Evolutionary conservation across 768 basidiomycete species (phyloP).

Genomic region (Phaffia tasmanica): DNA sequence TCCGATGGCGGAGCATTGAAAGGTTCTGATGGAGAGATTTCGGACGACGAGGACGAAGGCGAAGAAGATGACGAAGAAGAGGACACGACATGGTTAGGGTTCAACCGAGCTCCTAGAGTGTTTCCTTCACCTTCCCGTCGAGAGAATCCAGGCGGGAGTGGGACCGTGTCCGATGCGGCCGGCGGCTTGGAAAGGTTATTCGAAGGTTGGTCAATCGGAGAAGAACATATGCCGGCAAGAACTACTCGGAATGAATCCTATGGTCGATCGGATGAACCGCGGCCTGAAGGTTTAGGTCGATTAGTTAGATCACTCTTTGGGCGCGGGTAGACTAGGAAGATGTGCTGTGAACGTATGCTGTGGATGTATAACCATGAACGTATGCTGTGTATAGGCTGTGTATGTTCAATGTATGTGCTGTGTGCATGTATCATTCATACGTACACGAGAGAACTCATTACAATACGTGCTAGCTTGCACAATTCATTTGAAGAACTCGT

Average conservation of each 20-base stretch:
- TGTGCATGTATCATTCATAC: no score
- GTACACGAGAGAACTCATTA: no score
- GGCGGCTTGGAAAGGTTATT: conserved; percentile 12
- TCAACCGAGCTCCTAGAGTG: conserved; percentile 5
- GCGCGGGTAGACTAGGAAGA: no score
- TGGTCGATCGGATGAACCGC: no score
- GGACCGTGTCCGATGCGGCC: background rate
- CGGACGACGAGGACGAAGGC: background rate
- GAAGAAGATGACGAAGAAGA: background rate
- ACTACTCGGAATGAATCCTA: background rate
- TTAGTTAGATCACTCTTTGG: no score
- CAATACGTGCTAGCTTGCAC: no score
- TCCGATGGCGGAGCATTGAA: background rate
- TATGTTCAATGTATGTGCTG: no score
- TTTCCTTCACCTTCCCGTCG: background rate
- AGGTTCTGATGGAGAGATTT: no score
- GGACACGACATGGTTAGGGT: conserved; percentile 6
- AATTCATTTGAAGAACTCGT: background rate
- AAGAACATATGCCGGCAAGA: background rate
- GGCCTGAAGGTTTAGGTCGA: background rate
- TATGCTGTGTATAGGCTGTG: no score
- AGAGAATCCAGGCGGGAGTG: background rate
- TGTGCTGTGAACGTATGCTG: no score
- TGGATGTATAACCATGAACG: no score
- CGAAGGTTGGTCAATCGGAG: conserved; percentile 8